Conservation (phyloP, 2,329 filamentous ascomycete genomes). For the Diaporthe amygdali region DNA sequence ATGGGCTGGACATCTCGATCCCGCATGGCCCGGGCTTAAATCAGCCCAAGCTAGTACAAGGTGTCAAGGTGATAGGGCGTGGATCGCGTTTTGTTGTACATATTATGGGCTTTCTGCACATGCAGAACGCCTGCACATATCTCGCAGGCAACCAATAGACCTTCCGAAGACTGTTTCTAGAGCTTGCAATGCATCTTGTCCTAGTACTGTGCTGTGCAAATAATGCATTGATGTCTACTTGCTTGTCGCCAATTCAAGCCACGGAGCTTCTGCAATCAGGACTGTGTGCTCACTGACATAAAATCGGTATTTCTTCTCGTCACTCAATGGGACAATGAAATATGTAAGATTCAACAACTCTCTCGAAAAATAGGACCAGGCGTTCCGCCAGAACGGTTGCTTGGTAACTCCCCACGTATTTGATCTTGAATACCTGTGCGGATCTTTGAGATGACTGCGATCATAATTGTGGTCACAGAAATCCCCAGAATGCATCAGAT, state of each 20-base stretch:
- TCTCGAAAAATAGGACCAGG: no score
- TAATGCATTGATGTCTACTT: neutral
- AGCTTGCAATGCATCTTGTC: neutral
- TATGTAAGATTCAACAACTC: no score
- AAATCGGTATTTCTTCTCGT: no score
- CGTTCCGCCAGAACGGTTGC: no score
- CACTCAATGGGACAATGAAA: no score
- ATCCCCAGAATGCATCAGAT: no score
- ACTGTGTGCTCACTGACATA: neutral
- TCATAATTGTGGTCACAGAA: no score
- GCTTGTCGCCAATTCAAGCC: no score
- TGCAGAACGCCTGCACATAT: neutral
- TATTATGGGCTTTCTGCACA: neutral
- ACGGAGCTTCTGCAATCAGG: neutral
- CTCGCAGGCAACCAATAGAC: neutral
- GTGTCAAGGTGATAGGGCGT: neutral
- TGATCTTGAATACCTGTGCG: no score
- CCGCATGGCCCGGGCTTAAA: neutral
- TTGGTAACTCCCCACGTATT: no score
- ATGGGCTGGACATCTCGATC: slow-evolving; percentile 3
- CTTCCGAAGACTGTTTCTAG: neutral
- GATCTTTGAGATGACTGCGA: no score
- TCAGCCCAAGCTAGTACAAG: neutral
- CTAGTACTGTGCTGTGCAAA: neutral
- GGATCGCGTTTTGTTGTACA: neutral